Evolutionary conservation across 2,329 filamentous ascomycete genomes (phyloP).

Genomic region (Penicillium rolfsii): DNA sequence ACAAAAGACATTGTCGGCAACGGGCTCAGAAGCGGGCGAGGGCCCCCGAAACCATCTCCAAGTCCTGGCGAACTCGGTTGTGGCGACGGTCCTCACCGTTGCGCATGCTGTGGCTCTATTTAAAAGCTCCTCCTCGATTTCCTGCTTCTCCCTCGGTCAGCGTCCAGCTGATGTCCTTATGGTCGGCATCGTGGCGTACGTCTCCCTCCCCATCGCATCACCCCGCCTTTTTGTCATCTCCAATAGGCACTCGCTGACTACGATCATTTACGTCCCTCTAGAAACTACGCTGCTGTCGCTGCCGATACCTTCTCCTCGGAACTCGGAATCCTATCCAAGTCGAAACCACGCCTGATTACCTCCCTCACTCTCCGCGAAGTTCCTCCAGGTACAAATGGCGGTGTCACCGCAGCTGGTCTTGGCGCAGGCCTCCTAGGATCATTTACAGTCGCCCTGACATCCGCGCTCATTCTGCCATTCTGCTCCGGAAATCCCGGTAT

Average conservation of each 20-base stretch:
- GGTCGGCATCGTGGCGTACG: conserved; percentile 48
- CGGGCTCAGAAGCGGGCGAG: conserved; percentile 73
- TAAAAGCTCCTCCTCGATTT: conserved; percentile 17
- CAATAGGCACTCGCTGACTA: background rate
- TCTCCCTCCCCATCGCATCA: background rate
- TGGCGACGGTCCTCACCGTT: conserved; percentile 69
- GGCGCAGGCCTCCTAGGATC: conserved; percentile 74
- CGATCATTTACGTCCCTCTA: conserved; percentile 15
- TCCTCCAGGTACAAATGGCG: conserved; percentile 90
- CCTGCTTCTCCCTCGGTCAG: conserved; percentile 46
- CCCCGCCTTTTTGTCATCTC: background rate
- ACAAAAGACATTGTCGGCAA: conserved; percentile 74
- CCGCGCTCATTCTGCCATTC: conserved; percentile 70
- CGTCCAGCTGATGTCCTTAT: conserved; percentile 42
- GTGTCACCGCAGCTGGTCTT: conserved; percentile 76
- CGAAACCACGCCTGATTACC: conserved; percentile 81
- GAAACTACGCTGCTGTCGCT: conserved; percentile 86
- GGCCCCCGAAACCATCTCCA: conserved; percentile 82
- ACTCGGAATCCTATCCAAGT: conserved; percentile 82
- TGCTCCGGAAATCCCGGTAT: conserved; percentile 57
- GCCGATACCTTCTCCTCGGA: conserved; percentile 96
- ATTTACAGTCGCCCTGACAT: conserved; percentile 67
- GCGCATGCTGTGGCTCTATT: conserved; percentile 53
- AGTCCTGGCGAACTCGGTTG: conserved; percentile 84
- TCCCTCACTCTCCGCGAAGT: conserved; percentile 75